Base-by-base conservation (phyloP, 257 asterid species). In the Lycium barbarum region DNA sequence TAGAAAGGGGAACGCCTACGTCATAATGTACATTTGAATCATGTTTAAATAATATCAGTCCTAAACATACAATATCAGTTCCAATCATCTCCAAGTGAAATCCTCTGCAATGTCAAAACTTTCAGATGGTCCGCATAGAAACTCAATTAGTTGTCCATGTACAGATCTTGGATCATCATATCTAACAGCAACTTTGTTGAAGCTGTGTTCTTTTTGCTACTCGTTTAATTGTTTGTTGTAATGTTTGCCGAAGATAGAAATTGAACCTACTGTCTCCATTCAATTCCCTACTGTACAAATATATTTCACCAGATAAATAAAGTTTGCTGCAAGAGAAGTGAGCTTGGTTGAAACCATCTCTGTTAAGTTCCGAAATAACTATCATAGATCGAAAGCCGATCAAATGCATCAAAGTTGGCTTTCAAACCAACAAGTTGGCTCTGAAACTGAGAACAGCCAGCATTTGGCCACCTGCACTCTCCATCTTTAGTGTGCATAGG, bases 381-480 rank as follows among this genome's bases (percentile, higher is more conserved):
- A 82, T 97, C 99, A 33, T 90, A 85, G 84, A 97, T 93, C 43
- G 98, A 91, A 81, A 97, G 94, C 43, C 92, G 92, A 85, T 97
- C 99, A 62, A 97, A 95, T 65, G 99, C 99, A 88, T 95, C 98
- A 88, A 91, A 97, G 87, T 97, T 97, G 18, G 98, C 98, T 90
- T 89, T 93, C 87, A 97, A 83, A 54, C 98, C 99, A 80, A 97
- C 91, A 88, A 92, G 94, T 87, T 95, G 98, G 86, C 97, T 95
- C 61, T 92, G 97, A 58, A 86, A 87, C 78, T 93, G 98, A 79
- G 98, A 93, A 91, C 98, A 97, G 1, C 93, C 98, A 80, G 95
- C 93, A 83, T 90, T 89, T 0, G 99, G 98, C 97, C 98, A 96
- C 87, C 93, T 91, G 84, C 99, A 96, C 57, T 93, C 97, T 80